Evolutionary conservation across 257 asterid genomes (phyloP), one percentile per base, ranked within the genome.

Genomic region (Henckelia pumila): DNA sequence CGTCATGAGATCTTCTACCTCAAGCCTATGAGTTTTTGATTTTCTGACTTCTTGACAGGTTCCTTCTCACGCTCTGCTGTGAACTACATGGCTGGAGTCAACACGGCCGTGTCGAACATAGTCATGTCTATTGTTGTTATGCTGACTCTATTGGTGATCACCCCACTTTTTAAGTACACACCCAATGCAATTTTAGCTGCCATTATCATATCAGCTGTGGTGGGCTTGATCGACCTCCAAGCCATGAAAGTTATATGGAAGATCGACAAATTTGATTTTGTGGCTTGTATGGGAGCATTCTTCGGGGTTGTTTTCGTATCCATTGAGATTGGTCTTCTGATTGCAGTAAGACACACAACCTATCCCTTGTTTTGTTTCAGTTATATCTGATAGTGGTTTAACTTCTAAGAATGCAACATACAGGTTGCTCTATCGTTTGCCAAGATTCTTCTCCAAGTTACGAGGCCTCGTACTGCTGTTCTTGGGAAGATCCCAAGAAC

Each of bases 241-340:
- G 91, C 96, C 7, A 78, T 83, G 84, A 61, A 72, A 9, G 85
- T 82, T 37, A 76, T 89, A 25, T 86, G 86, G 84, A 89, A 83
- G 87, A 83, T 84, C 10, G 96, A 88, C 44, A 88, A 88, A 70
- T 83, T 88, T 17, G 96, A 88, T 71, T 88, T 88, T 9, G 71
- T 83, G 16, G 96, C 94, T 26, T 86, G 94, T 69, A 84, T 86
- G 88, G 96, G 96, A 19, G 94, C 96, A 56, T 88, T 86, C 80
- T 77, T 88, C 13, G 96, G 96, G 2, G 96, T 88, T 25, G 82
- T 88, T 2, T 88, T 86, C 61, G n/a, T 22, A 13, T 73, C 85
- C 13, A 87, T 88, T 11, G 96, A 88, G 44, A 84, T 86, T 7
- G 96, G 96, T 77, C 91, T 88, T 50, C 72, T 88, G 53, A 78